phyloP scores from a whole-genome alignment of 306 rosid species.

The Amphicarpaea edgeworthii region DNA sequence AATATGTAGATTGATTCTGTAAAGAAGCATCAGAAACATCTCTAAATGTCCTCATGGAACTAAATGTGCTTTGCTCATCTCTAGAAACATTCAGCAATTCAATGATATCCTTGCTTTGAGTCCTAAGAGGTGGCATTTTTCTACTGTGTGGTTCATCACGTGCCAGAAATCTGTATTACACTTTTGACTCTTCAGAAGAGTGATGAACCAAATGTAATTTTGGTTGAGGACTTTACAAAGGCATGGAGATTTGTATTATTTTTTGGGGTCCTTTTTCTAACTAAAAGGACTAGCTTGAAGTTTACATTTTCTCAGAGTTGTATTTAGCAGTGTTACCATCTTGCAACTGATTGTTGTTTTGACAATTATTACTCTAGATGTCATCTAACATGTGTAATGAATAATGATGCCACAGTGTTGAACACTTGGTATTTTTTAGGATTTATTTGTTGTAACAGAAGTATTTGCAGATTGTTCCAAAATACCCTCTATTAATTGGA shows the following conservation, averaged over 20 bases:
- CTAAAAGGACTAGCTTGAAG: conserved; percentile 32
- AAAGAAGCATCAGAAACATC: conserved; percentile 37
- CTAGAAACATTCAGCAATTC: conserved; percentile 32
- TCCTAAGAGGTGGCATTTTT: conserved; percentile 35
- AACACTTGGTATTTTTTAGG: conserved; percentile 12
- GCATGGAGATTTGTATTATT: conserved; percentile 36
- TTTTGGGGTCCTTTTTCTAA: conserved; percentile 28
- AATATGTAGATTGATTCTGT: conserved; percentile 28
- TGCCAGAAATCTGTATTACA: conserved; percentile 41
- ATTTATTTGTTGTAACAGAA: conserved; percentile 26
- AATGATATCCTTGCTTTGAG: conserved; percentile 33
- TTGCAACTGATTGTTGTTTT: conserved; percentile 35
- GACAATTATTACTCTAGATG: conserved; percentile 24
- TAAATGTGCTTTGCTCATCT: conserved; percentile 30
- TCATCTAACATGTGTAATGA: conserved; percentile 32
- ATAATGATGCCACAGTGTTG: neutral
- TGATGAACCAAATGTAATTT: conserved; percentile 36
- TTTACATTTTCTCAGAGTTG: conserved; percentile 21
- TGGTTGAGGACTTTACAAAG: conserved; percentile 24
- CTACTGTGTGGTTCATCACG: conserved; percentile 35
- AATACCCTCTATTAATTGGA: neutral
- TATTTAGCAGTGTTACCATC: conserved; percentile 35
- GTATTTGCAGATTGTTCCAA: conserved; percentile 8
- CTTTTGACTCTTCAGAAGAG: conserved; percentile 21
- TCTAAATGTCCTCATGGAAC: conserved; percentile 34